Conservation (phyloP, 306 rosid species). For the Quercus ilex region DNA sequence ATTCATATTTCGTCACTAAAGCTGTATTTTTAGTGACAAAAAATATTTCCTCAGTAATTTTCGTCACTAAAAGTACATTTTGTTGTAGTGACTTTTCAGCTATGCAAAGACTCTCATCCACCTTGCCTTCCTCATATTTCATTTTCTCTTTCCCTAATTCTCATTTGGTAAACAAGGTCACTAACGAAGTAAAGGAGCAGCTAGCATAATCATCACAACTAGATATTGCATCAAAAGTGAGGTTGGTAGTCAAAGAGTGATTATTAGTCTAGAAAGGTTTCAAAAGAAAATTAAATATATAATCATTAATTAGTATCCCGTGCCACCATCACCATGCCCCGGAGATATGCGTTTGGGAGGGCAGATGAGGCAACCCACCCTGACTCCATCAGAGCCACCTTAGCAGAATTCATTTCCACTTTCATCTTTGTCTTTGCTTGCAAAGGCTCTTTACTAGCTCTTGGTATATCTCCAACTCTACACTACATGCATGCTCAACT, state of each 20-base stretch:
- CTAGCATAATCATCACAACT: neutral
- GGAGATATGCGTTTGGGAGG: constrained; percentile 78
- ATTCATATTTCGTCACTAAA: too few species aligned
- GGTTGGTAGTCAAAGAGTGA: neutral
- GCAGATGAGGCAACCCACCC: constrained; percentile 92
- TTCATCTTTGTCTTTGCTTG: constrained; percentile 88
- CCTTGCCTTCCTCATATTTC: neutral
- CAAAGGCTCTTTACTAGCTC: constrained; percentile 92
- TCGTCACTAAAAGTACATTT: too few species aligned
- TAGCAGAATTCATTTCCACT: constrained; percentile 84
- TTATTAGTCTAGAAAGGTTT: neutral
- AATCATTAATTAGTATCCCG: neutral
- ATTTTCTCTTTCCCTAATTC: neutral
- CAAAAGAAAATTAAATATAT: neutral
- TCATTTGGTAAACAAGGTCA: neutral
- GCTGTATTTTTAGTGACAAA: too few species aligned
- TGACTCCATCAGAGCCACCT: constrained; percentile 80
- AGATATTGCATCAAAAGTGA: neutral
- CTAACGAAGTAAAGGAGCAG: neutral
- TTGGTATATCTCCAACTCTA: constrained; percentile 33
- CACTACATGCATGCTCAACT: neutral
- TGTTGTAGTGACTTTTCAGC: too few species aligned
- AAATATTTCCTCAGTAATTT: too few species aligned
- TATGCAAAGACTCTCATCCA: constrained; percentile 49
- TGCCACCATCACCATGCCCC: constrained; percentile 58